A percentile compares a stretch with the other conserved stretches of the same genome.
These are phyloP conservation scores for Sequoia sempervirens DNA, from an alignment of 75 land plant genomes.

Conservation along the genomic window DNA sequence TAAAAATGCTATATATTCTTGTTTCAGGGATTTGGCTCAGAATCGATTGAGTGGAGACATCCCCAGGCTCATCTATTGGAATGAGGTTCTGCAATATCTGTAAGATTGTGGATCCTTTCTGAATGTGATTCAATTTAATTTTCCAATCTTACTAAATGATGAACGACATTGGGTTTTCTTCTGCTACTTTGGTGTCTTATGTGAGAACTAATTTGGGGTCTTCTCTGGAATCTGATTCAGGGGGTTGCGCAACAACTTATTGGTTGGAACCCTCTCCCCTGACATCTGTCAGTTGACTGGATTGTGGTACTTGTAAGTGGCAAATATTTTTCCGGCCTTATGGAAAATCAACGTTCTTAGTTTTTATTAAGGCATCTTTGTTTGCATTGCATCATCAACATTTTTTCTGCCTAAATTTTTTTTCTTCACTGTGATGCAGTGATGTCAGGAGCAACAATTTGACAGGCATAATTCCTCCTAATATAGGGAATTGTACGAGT, in stretches of 20 bases:
- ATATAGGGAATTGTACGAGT: constrained; percentile 80
- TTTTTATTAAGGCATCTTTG: neutral
- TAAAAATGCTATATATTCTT: neutral
- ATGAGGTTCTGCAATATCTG: constrained; percentile 94
- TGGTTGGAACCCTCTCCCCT: constrained; percentile 71
- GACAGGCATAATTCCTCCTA: constrained; percentile 83
- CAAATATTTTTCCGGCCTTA: neutral
- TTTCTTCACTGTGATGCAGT: constrained; percentile 29
- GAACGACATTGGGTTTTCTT: neutral
- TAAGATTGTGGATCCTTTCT: constrained; percentile 28
- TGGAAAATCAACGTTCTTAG: neutral
- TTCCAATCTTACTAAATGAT: neutral
- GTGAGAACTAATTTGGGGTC: neutral
- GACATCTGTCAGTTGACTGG: constrained; percentile 88
- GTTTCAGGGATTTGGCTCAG: constrained; percentile 72
- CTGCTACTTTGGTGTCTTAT: neutral
- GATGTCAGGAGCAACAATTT: constrained; percentile 90
- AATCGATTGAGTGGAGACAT: constrained; percentile 86
- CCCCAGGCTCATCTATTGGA: constrained; percentile 93
- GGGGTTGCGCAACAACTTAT: constrained; percentile 65
- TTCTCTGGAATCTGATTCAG: constrained; percentile 16
- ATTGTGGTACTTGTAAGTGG: constrained; percentile 87
- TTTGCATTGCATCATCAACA: neutral
- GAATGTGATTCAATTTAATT: neutral
- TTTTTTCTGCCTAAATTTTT: neutral